Base-by-base conservation (phyloP, 257 asterid species). In the Solanum lignicaule region DNA sequence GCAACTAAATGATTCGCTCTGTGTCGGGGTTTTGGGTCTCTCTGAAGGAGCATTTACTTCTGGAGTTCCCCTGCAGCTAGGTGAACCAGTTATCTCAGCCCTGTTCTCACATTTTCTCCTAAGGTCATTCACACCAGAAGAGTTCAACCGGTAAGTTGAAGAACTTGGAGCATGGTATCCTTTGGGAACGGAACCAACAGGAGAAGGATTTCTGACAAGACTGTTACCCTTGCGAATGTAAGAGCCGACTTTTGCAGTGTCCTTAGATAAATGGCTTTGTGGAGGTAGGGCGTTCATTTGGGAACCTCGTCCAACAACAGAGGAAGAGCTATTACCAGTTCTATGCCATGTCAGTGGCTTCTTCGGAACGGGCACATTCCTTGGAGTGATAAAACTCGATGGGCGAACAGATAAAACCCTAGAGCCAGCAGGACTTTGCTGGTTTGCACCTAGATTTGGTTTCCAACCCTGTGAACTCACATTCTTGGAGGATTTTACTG, bases 281-380 rank as follows among this genome's bases (percentile, higher is more conserved):
- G 91, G 93, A 89, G 89, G 87, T 86, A 87, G 43, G 43, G 87
- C 74, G 88, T 90, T 88, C 62, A 91, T 87, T 86, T 75, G 89
- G 55, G 83, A 15, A 71, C 86, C 92, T 46, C 92, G 90, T 69
- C 93, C 93, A 75, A 90, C 66, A 84, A 79, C 93, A 60, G 90
- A 87, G 55, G 82, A 89, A 62, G 92, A 86, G 20, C 92, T 41
- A 88, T 83, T 89, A 74, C 86, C 93, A 87, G 91, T 88, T 83
- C 98, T 95, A 92, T 76, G 91, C 99, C 99, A 97, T 9, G 98
- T 97, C 90, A 95, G 93, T 90, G 99, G 91, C 83, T 91, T 93
- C 85, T 87, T 87, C 23, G 92, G 86, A 60, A 88, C 88, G 79
- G 89, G 86, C 85, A 76, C 86, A 60, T 91, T 92, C 90, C 88